Evolutionary conservation across 1,284 basidiomycete species (phyloP).

Genomic region (Microbotryum silenes-acaulis): DNA sequence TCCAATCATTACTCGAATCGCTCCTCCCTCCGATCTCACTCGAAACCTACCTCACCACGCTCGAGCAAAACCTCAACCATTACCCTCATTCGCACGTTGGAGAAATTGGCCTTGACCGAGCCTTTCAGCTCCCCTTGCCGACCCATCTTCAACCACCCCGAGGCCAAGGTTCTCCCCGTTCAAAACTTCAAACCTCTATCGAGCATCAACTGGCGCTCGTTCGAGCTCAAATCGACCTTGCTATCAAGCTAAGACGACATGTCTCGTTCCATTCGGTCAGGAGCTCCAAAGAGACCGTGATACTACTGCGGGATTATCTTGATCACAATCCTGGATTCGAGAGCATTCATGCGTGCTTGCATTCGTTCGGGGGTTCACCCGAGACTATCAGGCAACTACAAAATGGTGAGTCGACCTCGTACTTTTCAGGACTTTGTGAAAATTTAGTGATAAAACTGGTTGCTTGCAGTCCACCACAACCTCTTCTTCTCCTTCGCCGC

Average conservation of each 20-base stretch:
- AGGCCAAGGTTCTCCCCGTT: conserved; percentile 40
- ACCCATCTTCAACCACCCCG: conserved; percentile 9
- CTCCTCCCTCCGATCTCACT: conserved; percentile 56
- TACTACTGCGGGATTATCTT: conserved; percentile 46
- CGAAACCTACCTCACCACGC: conserved; percentile 47
- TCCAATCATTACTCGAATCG: conserved; percentile 3
- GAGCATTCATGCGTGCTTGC: conserved; percentile 24
- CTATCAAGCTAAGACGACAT: conserved; percentile 59
- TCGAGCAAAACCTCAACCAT: conserved; percentile 52
- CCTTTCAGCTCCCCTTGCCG: conserved; percentile 54
- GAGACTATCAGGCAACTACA: conserved; percentile 26
- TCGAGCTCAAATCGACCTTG: conserved; percentile 67
- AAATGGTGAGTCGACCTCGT: conserved; percentile 6
- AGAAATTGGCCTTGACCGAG: conserved; percentile 71
- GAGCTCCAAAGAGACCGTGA: conserved; percentile 55
- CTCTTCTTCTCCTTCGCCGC: conserved; percentile 69
- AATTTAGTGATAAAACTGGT: no score
- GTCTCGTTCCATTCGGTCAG: conserved; percentile 74
- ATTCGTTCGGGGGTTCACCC: conserved; percentile 23
- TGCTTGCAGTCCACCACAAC: conserved; percentile 57
- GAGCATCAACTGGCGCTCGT: conserved; percentile 63
- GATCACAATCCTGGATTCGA: conserved; percentile 7
- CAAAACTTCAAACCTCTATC: conserved; percentile 58
- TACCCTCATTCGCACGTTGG: conserved; percentile 67
- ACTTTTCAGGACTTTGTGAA: background rate